Evolutionary conservation across 805 yeast genomes (phyloP).

Genomic region (Saccharomycopsis amapae): DNA sequence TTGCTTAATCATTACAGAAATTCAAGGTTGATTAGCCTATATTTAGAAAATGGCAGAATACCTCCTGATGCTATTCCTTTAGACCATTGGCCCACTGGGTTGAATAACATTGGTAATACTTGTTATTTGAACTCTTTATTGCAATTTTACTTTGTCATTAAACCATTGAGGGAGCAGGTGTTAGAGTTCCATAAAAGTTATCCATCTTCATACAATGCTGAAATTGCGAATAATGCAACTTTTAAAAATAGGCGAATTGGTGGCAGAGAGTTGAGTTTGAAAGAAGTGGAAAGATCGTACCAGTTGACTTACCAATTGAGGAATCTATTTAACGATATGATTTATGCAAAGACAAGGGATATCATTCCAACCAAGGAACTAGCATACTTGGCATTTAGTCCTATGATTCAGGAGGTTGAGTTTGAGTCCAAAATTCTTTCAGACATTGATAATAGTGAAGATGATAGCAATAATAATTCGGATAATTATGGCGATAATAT

Average conservation of each 20-base stretch:
- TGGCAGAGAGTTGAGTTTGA: conserved; percentile 72
- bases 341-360: conserved; percentile 50
- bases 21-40: neutral
- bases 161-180: conserved; percentile 67
- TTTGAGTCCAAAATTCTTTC: no score
- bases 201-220: conserved; percentile 4
- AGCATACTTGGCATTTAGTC: conserved; percentile 82
- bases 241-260: conserved; percentile 65
- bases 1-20: conserved; percentile 2
- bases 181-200: conserved; percentile 43
- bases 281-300: conserved; percentile 73
- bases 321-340: conserved; percentile 62
- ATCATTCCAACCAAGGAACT: conserved; percentile 78
- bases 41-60: conserved; percentile 14
- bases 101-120: conserved; percentile 92
- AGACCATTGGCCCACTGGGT: conserved; percentile 71
- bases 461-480: neutral
- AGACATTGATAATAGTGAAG: neutral
- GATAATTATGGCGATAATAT: neutral
- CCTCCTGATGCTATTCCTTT: conserved; percentile 9
- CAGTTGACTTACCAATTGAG: conserved; percentile 73
- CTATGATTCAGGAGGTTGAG: conserved; percentile 58
- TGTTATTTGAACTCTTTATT: conserved; percentile 87
- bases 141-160: conserved; percentile 83
- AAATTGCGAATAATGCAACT: conserved; percentile 2